Evolutionary conservation across 306 rosid species (phyloP).

Genomic region (Quercus mongolica): DNA sequence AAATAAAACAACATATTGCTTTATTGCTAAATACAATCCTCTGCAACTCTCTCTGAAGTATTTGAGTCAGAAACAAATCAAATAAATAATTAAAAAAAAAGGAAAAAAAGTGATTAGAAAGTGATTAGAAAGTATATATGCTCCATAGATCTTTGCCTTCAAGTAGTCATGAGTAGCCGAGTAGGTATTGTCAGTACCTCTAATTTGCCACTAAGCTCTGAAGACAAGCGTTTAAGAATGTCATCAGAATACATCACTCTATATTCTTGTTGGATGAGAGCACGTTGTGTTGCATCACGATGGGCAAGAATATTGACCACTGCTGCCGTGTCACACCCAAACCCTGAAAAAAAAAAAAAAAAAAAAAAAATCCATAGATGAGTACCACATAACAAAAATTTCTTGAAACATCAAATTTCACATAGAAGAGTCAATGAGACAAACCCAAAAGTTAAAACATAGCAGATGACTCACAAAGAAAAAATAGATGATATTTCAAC

Average conservation of each 20-base stretch:
- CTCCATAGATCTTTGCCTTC: neutral
- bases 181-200: slow-evolving; percentile 38
- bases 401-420: neutral
- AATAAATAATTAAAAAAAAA: too few species aligned
- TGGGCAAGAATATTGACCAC: slow-evolving; percentile 72
- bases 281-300: slow-evolving; percentile 64
- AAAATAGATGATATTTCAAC: neutral
- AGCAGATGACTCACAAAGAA: neutral
- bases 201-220: slow-evolving; percentile 64
- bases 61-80: neutral
- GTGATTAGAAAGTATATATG: neutral
- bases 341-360: slow-evolving; percentile 36
- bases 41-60: neutral
- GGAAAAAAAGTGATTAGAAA: neutral
- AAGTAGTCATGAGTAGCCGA: neutral
- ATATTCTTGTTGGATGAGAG: slow-evolving; percentile 68
- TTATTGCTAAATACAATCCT: neutral
- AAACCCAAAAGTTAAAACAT: neutral
- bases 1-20: neutral
- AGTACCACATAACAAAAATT: neutral
- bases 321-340: slow-evolving; percentile 69
- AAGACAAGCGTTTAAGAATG: slow-evolving; percentile 59
- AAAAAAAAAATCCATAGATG: neutral
- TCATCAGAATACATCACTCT: slow-evolving; percentile 49
- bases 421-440: neutral